These are phyloP conservation scores for Myriosclerotinia scirpicola DNA, from an alignment of 2,329 filamentous ascomycete species.

Conservation along the genomic window DNA sequence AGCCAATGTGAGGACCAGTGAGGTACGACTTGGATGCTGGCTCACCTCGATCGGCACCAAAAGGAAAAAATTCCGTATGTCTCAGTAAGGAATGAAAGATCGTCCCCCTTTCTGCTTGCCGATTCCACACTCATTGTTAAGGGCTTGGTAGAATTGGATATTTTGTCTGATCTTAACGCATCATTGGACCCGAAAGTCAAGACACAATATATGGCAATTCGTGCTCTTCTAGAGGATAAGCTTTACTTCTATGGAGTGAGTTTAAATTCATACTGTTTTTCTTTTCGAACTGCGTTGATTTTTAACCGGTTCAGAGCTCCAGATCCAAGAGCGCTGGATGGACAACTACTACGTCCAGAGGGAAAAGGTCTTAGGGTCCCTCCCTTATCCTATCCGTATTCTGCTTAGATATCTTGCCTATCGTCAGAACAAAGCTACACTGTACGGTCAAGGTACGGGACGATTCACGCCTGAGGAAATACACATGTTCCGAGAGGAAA, in stretches of 20 bases:
- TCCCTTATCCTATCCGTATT: slow-evolving; percentile 54
- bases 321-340: slow-evolving; percentile 56
- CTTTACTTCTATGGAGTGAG: slow-evolving; percentile 56
- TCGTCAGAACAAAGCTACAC: slow-evolving; percentile 45
- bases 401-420: slow-evolving; percentile 53
- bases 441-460: slow-evolving; percentile 57
- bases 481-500: slow-evolving; percentile 46
- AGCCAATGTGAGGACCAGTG: slow-evolving; percentile 46
- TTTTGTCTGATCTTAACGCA: slow-evolving; percentile 52
- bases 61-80: slow-evolving; percentile 60
- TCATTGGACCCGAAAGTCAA: slow-evolving; percentile 43
- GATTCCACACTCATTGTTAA: slow-evolving; percentile 59
- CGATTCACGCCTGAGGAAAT: slow-evolving; percentile 54
- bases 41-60: slow-evolving; percentile 49
- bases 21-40: slow-evolving; percentile 50
- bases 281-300: neutral
- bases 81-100: neutral
- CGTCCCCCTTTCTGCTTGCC: slow-evolving; percentile 38
- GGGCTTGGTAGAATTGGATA: slow-evolving; percentile 45
- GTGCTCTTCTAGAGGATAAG: slow-evolving; percentile 59
- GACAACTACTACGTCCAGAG: slow-evolving; percentile 61
- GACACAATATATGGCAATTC: slow-evolving; percentile 52
- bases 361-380: slow-evolving; percentile 47
- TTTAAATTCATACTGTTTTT: slow-evolving; percentile 7
- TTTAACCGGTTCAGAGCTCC: neutral